A percentile compares a stretch with the other conserved stretches of the same genome.
These are phyloP conservation scores for Talaromyces amestolkiae DNA, from an alignment of 2,329 filamentous ascomycete species.

Conservation along the genomic window DNA sequence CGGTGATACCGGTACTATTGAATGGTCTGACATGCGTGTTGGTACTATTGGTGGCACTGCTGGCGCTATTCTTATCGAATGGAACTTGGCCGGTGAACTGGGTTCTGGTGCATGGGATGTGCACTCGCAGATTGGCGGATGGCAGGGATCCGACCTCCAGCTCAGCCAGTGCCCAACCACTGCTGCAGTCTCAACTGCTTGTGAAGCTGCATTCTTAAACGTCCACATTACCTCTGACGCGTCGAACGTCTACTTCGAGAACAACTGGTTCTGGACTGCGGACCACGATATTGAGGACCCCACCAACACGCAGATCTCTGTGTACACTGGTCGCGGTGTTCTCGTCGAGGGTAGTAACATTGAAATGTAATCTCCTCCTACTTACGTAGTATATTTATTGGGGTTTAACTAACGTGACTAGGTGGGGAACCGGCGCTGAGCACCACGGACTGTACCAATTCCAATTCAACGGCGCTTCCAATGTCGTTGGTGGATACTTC, in stretches of 20 bases:
- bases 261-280: conserved; percentile 53
- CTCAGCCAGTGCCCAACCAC: conserved; percentile 44
- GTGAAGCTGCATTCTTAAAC: conserved; percentile 37
- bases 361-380: conserved; percentile 33
- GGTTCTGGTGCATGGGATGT: conserved; percentile 59
- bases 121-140: conserved; percentile 53
- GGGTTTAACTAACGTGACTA: conserved; percentile 17
- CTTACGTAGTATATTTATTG: neutral
- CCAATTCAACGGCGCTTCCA: conserved; percentile 42
- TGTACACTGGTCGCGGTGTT: conserved; percentile 55
- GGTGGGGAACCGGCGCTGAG: conserved; percentile 46
- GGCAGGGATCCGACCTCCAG: conserved; percentile 49
- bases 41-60: conserved; percentile 64
- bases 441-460: conserved; percentile 51
- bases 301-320: conserved; percentile 49
- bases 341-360: conserved; percentile 46
- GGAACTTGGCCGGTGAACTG: conserved; percentile 61
- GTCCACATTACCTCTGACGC: conserved; percentile 39
- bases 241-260: conserved; percentile 47
- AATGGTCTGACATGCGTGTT: conserved; percentile 71
- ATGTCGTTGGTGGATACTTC: conserved; percentile 36
- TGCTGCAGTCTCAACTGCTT: conserved; percentile 35
- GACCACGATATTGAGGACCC: conserved; percentile 57
- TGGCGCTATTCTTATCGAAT: conserved; percentile 70
- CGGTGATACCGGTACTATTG: conserved; percentile 64